Evolutionary conservation across 225 moss, liverwort and hornwort species (phyloP).

Genomic region (Straminergon stramineum): DNA sequence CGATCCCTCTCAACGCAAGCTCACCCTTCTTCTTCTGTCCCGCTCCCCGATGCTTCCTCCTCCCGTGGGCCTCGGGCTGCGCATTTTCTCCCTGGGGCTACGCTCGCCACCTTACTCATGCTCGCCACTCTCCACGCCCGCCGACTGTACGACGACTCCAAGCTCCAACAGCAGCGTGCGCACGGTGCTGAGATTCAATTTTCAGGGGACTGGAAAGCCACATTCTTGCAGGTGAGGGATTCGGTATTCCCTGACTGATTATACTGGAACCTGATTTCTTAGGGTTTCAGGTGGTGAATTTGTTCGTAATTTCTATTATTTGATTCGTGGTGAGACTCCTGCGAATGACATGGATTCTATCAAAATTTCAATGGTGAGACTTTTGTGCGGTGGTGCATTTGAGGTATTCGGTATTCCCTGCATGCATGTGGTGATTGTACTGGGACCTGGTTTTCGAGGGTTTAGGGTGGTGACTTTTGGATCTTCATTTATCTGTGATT

Average conservation of each 20-base stretch:
- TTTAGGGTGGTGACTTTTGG: neutral
- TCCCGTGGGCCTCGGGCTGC: neutral
- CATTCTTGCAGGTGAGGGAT: conserved; percentile 42
- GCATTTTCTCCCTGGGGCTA: conserved; percentile 35
- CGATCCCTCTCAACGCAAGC: neutral
- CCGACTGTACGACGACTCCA: conserved; percentile 36
- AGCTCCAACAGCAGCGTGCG: conserved; percentile 25
- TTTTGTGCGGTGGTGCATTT: neutral
- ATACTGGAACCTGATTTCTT: neutral
- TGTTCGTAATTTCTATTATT: neutral
- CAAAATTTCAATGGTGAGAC: neutral
- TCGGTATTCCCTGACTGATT: neutral
- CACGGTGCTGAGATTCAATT: conserved; percentile 22
- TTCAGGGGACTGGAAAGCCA: conserved; percentile 42
- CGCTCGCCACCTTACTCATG: conserved; percentile 51
- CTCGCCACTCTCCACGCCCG: conserved; percentile 44
- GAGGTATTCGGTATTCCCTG: neutral
- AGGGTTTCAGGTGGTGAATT: neutral
- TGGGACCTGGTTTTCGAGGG: neutral
- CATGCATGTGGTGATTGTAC: neutral
- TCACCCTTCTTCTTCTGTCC: neutral
- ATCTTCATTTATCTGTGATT: neutral
- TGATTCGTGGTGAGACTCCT: neutral
- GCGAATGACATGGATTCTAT: neutral
- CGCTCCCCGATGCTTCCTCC: neutral